Evolutionary conservation across 148 eudicot species (phyloP).

Genomic region (Arbutus unedo): DNA sequence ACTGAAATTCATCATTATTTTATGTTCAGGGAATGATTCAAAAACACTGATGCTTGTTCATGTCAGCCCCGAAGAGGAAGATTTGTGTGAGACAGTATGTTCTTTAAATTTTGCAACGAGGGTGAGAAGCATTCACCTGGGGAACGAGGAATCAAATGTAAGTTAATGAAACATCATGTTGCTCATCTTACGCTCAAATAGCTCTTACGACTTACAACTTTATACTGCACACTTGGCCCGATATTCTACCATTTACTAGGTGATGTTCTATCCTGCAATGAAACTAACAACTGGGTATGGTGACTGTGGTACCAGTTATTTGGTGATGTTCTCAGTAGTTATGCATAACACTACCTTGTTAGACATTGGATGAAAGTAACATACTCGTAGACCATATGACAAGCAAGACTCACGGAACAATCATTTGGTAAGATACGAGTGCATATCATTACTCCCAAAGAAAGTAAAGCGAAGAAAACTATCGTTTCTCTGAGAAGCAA

Average conservation of each 20-base stretch:
- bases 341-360: too few relatives aligned
- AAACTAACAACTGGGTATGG: background rate
- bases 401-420: too few relatives aligned
- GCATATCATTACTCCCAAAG: too few relatives aligned
- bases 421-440: too few relatives aligned
- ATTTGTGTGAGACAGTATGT: constrained; percentile 28
- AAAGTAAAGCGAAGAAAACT: too few relatives aligned
- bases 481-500: too few relatives aligned
- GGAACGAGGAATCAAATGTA: constrained; percentile 23
- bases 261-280: background rate
- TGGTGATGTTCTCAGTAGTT: too few relatives aligned
- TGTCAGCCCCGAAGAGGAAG: constrained; percentile 27
- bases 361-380: too few relatives aligned
- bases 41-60: constrained; percentile 31
- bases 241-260: too few relatives aligned
- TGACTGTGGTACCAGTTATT: background rate
- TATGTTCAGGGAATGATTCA: constrained; percentile 23
- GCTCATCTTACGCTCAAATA: background rate
- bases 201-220: background rate
- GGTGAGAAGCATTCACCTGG: constrained; percentile 21
- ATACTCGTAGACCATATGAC: too few relatives aligned
- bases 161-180: constrained; percentile 13
- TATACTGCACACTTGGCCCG: background rate
- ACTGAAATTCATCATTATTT: background rate
- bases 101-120: constrained; percentile 27